Conservation (phyloP, 345 rosid genomes). For the Isatis tinctoria region DNA sequence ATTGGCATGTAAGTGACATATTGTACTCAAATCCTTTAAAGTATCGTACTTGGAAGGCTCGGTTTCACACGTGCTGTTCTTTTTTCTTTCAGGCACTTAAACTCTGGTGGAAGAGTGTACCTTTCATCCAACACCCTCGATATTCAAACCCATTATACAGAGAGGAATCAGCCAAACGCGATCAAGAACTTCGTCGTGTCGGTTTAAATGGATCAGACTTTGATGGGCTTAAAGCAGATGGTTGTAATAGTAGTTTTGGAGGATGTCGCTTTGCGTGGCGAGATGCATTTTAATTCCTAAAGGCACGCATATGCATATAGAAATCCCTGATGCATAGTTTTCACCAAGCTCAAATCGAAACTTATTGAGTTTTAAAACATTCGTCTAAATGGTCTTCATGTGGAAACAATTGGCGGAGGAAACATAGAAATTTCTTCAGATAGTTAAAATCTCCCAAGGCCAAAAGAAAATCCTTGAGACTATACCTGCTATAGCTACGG, state of each 20-base stretch:
- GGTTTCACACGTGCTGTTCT: background rate
- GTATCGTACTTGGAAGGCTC: background rate
- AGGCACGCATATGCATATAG: no score
- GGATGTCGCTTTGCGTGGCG: conserved; percentile 68
- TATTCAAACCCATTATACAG: conserved; percentile 53
- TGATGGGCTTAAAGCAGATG: conserved; percentile 23
- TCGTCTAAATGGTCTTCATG: no score
- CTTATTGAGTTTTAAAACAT: no score
- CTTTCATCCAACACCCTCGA: conserved; percentile 74
- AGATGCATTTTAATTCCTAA: no score
- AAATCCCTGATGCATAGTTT: no score
- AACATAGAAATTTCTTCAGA: no score
- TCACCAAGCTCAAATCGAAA: no score
- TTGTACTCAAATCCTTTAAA: background rate
- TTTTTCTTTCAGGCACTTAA: conserved; percentile 57
- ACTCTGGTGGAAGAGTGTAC: conserved; percentile 86
- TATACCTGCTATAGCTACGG: no score
- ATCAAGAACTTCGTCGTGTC: conserved; percentile 48
- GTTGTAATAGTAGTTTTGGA: conserved; percentile 12
- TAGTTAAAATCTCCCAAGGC: no score
- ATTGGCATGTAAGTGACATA: conserved; percentile 81
- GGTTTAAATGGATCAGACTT: conserved; percentile 23
- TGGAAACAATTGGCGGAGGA: no score
- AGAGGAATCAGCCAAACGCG: conserved; percentile 55
- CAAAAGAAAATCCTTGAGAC: no score